Conservation (phyloP, 2,329 filamentous ascomycete species). For the Colletotrichum paranaense region DNA sequence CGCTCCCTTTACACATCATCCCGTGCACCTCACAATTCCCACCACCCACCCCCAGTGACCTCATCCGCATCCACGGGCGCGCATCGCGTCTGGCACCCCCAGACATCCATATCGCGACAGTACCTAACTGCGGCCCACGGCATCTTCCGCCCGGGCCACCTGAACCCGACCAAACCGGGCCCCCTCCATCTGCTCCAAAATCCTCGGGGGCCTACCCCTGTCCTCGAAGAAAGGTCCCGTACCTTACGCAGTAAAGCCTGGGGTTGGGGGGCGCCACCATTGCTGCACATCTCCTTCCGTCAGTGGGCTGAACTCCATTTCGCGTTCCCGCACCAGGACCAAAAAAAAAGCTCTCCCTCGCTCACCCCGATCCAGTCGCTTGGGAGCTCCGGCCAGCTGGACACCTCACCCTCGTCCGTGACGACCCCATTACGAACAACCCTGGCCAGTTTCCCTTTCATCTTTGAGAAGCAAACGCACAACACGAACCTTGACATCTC, state of each 20-base stretch:
- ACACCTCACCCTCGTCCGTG: constrained; percentile 25
- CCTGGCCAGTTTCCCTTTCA: constrained; percentile 5
- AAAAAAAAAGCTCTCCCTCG: constrained; percentile 20
- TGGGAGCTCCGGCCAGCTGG: constrained; percentile 33
- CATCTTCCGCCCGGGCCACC: constrained; percentile 33
- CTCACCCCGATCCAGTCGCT: constrained; percentile 18
- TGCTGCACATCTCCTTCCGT: constrained; percentile 21
- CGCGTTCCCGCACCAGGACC: constrained; percentile 8
- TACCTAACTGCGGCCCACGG: constrained; percentile 29
- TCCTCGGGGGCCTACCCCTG: constrained; percentile 29
- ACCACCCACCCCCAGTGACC: neutral
- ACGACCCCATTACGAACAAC: constrained; percentile 32
- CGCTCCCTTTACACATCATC: neutral
- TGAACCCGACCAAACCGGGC: constrained; percentile 12
- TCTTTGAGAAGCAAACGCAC: neutral
- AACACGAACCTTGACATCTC: neutral
- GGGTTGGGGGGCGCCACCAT: constrained; percentile 9
- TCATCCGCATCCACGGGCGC: neutral
- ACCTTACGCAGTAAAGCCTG: neutral
- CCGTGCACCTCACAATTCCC: neutral
- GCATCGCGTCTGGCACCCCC: constrained; percentile 18
- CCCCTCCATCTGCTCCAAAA: constrained; percentile 18
- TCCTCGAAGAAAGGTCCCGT: constrained; percentile 3
- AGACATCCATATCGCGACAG: constrained; percentile 22
- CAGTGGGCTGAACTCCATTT: constrained; percentile 30